Base-by-base conservation (phyloP, 768 basidiomycete genomes). In the Lactarius trivialis region DNA sequence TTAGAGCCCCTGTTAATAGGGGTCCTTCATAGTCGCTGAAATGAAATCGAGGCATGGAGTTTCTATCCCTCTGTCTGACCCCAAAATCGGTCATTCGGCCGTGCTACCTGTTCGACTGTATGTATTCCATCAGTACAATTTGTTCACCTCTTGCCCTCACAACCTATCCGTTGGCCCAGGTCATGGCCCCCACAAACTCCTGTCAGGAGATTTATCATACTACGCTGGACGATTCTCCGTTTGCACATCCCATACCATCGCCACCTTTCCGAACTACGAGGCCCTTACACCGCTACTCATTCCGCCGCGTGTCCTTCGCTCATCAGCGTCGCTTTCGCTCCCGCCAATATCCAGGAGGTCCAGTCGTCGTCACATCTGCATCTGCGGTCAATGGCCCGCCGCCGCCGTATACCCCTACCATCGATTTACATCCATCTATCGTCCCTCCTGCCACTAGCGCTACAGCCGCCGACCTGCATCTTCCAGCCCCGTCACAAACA, bases 171-270 rank as follows among this genome's bases (percentile, higher is more conserved):
- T 37, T 26, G 43, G 28, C 36, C 30, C 52, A 58, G 45, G 33
- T 57, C 49, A 63, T 63, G 61, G 34, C 61, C n/a, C 61, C 61
- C 53, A 33, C 57, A 49, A 49, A 58, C 30, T 53, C 61, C 52
- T 58, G 28, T 55, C 52, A 55, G 30, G 43, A 55, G 61, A 53
- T 34, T 3, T 28, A 21, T 17, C 26, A 36, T 37, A 51, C 39
- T 37, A 51, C 39, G 28, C 30, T 32, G 28, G 26, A 30, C 49
- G 28, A 45, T 17, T 17, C 53, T 49, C 48, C n/a, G 14, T 34
- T 37, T 26, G 19, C 32, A 50, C 52, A 32, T 34, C 24, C 52
- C 15, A 21, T 58, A 8, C 15, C 28, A 21, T 50, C 57, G 8
- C 12, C 53, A 26, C 53, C 45, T 34, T 26, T 50, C 54, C 36